Evolutionary conservation across 202 grass and related monocot species (phyloP).

Genomic region (Panicum hallii): DNA sequence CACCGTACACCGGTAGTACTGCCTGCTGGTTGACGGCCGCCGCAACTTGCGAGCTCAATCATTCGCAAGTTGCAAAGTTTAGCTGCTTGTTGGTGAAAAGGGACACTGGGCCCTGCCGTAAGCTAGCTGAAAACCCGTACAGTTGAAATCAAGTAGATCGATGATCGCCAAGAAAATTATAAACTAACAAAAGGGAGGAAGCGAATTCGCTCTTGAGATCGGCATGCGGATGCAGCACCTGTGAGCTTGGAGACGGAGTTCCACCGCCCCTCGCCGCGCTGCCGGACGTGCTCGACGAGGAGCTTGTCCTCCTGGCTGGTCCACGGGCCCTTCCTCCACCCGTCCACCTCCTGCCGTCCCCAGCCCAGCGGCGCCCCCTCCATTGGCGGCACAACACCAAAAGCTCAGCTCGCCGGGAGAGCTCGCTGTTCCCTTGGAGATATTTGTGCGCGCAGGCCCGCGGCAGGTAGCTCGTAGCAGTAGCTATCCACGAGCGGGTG

Average conservation of each 20-base stretch:
- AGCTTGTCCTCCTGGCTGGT: slow-evolving; percentile 86
- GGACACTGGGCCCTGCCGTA: background rate
- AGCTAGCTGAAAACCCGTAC: background rate
- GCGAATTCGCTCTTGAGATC: background rate
- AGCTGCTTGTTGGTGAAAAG: slow-evolving; percentile 33
- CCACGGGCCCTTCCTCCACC: slow-evolving; percentile 96
- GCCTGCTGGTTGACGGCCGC: slow-evolving; percentile 17
- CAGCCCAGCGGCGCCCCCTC: slow-evolving; percentile 39
- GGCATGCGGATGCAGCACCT: slow-evolving; percentile 40
- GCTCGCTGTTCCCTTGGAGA: slow-evolving; percentile 36
- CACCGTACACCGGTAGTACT: background rate
- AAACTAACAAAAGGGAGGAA: background rate
- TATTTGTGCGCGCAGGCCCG: slow-evolving; percentile 34
- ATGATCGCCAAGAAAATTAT: background rate
- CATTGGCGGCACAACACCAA: slow-evolving; percentile 38
- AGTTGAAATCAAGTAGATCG: background rate
- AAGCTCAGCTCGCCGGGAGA: background rate
- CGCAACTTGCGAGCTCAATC: slow-evolving; percentile 28
- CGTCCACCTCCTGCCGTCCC: slow-evolving; percentile 55
- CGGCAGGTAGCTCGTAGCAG: background rate
- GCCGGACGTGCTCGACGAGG: slow-evolving; percentile 72
- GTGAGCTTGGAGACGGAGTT: slow-evolving; percentile 88
- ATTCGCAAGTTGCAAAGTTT: slow-evolving; percentile 19
- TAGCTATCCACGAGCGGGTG: slow-evolving; percentile 8
- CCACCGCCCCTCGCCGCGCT: slow-evolving; percentile 93